Percentiles rank a stretch among this genome's conserved stretches.
phyloP scores from a whole-genome alignment of 441 rosid species.

The Populus trichocarpa region DNA sequence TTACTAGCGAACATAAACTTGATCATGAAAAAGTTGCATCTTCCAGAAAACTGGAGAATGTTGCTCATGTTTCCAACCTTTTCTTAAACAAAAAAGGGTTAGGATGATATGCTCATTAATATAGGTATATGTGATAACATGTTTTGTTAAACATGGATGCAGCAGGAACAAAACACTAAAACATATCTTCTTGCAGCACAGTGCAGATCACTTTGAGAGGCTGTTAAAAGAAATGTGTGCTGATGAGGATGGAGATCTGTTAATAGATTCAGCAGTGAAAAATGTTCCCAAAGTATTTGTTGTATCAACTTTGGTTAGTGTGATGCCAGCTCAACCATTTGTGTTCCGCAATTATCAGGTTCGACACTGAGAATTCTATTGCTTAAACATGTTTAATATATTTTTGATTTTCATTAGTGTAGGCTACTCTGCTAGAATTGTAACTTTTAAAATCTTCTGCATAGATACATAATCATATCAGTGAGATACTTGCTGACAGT shows the following conservation, averaged over 20 bases:
- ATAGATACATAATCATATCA: too few species aligned
- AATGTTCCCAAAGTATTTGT: slow-evolving; percentile 89
- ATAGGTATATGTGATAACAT: too few species aligned
- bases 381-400: too few species aligned
- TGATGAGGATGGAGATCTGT: slow-evolving; percentile 88
- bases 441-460: too few species aligned
- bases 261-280: slow-evolving; percentile 93
- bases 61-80: not conserved
- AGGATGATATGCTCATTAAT: too few species aligned
- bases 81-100: too few species aligned
- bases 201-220: slow-evolving; percentile 96
- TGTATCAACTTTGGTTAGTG: slow-evolving; percentile 90
- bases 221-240: slow-evolving; percentile 96
- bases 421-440: too few species aligned
- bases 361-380: slow-evolving; percentile 3
- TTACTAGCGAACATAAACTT: too few species aligned
- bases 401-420: too few species aligned
- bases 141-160: not conserved
- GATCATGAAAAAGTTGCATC: not conserved
- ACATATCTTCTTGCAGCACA: slow-evolving; percentile 76
- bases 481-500: too few species aligned
- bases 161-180: slow-evolving; percentile 15
- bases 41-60: not conserved
- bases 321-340: slow-evolving; percentile 93
- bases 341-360: slow-evolving; percentile 98